Evolutionary conservation across 2,329 filamentous ascomycete species (phyloP).

Genomic region (Penicillium digitatum): DNA sequence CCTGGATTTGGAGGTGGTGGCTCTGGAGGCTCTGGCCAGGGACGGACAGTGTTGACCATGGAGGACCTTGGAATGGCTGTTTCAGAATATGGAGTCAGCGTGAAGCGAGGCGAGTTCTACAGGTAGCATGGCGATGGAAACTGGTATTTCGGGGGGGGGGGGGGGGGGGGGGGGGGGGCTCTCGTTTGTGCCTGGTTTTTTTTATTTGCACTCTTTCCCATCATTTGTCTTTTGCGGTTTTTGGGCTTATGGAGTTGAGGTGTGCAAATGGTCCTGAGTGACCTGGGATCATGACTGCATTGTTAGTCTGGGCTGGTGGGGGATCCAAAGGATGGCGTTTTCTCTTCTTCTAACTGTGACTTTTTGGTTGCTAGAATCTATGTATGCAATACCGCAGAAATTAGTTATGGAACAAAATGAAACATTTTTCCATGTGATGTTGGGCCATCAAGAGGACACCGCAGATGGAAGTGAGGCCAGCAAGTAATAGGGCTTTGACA

Average conservation of each 20-base stretch:
- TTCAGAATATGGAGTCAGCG: conserved; percentile 94
- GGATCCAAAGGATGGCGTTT: conserved; percentile 16
- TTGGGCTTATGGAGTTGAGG: not conserved
- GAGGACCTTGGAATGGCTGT: conserved; percentile 98
- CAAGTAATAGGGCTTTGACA: not conserved
- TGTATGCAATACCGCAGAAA: not conserved
- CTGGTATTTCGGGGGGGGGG: too few species aligned
- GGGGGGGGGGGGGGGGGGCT: too few species aligned
- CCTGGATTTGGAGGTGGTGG: conserved; percentile 83
- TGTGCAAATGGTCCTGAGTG: not conserved
- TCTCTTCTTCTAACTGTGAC: conserved; percentile 1
- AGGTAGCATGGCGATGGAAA: conserved; percentile 49
- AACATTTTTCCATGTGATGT: not conserved
- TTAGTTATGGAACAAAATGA: conserved; percentile 1
- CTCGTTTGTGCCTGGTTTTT: not conserved
- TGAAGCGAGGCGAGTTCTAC: conserved; percentile 97
- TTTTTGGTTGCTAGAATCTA: not conserved
- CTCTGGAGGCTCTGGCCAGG: conserved; percentile 75
- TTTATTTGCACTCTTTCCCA: not conserved
- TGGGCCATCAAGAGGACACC: not conserved
- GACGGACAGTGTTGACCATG: conserved; percentile 94
- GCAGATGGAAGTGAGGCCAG: not conserved
- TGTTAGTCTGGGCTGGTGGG: conserved; percentile 5
- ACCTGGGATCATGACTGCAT: conserved; percentile 9
- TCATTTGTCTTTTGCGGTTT: not conserved